Base-by-base conservation (phyloP, 169 alveolate genomes). In the Plasmodium cynomolgi region DNA sequence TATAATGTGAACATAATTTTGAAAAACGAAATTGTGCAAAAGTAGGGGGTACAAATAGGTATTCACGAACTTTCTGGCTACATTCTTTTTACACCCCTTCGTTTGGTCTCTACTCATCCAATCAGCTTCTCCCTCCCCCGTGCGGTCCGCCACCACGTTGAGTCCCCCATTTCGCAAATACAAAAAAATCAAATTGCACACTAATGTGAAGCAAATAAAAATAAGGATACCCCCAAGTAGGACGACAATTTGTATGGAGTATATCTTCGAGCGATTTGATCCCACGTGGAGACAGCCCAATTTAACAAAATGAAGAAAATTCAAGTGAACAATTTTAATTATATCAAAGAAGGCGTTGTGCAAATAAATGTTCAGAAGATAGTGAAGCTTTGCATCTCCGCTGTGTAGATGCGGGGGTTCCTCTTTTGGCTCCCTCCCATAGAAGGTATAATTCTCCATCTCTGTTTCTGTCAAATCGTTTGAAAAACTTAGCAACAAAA, bases 401-500 rank as follows among this genome's bases (percentile, higher is more conserved):
- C 44, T 81, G 34, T 91, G 81, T 37, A 81, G 74, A 1, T 80
- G 41, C 3, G n/a, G 13, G 0, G 15, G 11, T 56, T 6, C 79
- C 41, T 80, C 50, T 74, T 23, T 26, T 20, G 44, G 54, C 31
- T 29, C 56, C 31, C 37, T 34, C 31, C 74, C 72, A 29, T 81
- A n/a, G 13, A 54, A 44, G 34, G 56, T 81, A 37, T 71, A 91
- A 50, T 82, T 47, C 31, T 91, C 95, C 58, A 68, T 9, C 58
- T 91, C 95, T 54, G 34, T 91, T 91, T 91, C 95, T 50, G 92
- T 91, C 56, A 91, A 47, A 91, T 91, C 95, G 75, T 81, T 91
- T 81, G 92, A 91, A 71, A 91, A 33, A 71, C 92, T 83, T 39
- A 91, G n/a, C n/a, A 91, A 26, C 31, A 91, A 82, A 31, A 91